Percentiles rank a stretch among this genome's conserved stretches.
phyloP scores from a whole-genome alignment of 768 basidiomycete genomes.

The Cystofilobasidium ferigula region DNA sequence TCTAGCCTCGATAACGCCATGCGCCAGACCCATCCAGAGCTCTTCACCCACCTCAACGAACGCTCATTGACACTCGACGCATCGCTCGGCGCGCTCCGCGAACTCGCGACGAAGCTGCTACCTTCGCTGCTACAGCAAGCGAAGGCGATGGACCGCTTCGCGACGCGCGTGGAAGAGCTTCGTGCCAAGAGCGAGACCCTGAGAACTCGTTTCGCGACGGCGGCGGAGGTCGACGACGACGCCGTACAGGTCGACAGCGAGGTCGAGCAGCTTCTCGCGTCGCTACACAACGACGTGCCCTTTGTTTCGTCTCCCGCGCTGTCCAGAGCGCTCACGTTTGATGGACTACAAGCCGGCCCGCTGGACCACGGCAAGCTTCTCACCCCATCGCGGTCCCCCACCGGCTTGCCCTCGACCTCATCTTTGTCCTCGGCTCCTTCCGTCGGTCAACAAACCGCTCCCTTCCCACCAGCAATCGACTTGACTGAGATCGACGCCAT shows the following conservation, averaged over 20 bases:
- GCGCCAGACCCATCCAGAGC: neutral
- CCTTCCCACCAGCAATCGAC: conserved; percentile 3
- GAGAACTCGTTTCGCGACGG: neutral
- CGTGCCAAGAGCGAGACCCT: neutral
- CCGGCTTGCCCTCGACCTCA: neutral
- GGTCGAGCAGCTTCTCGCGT: neutral
- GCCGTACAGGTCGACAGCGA: neutral
- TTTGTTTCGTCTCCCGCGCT: conserved; percentile 7
- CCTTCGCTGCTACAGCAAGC: neutral
- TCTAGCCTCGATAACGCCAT: neutral
- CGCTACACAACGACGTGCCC: conserved; percentile 3
- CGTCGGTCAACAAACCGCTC: too few relatives aligned
- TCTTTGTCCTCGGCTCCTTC: neutral
- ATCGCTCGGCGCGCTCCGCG: neutral
- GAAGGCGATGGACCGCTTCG: neutral
- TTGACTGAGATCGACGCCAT: neutral
- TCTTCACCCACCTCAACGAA: neutral
- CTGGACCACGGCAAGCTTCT: neutral
- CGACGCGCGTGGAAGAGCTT: neutral
- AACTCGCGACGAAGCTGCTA: neutral
- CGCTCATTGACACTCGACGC: neutral
- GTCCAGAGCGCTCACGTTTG: neutral
- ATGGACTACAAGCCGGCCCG: neutral
- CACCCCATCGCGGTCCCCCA: neutral
- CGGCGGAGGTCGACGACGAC: neutral